A percentile compares a stretch with the other conserved stretches of the same genome.
These are phyloP conservation scores for Narthecium ossifragum DNA, from an alignment of 106 monocot genomes.

Conservation along the genomic window DNA sequence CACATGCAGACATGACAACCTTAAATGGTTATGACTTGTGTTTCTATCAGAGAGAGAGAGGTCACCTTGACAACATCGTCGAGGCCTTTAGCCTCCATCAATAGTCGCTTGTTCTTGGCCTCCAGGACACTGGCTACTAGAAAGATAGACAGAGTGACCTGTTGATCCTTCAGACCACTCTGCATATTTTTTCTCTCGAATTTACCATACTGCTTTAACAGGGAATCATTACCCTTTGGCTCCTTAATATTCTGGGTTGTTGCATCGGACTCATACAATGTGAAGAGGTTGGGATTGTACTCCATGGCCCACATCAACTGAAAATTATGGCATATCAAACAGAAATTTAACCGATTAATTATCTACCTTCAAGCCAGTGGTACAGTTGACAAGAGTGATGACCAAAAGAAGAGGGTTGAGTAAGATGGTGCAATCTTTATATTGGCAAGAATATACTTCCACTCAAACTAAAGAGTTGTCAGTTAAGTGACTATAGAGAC, in stretches of 20 bases:
- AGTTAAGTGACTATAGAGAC: too few relatives aligned
- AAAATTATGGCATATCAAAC: constrained; percentile 15
- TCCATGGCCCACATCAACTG: constrained; percentile 94
- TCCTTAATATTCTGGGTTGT: background rate
- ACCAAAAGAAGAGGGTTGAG: too few relatives aligned
- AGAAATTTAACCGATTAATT: background rate
- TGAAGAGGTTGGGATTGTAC: constrained; percentile 73
- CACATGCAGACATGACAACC: background rate
- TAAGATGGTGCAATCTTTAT: too few relatives aligned
- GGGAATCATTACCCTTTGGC: constrained; percentile 6
- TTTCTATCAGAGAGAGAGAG: constrained; percentile 12
- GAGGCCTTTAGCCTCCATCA: constrained; percentile 72
- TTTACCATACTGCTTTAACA: constrained; percentile 51
- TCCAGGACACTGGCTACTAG: constrained; percentile 75
- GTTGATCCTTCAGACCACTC: constrained; percentile 16
- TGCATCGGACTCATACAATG: constrained; percentile 32
- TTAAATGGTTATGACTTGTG: background rate
- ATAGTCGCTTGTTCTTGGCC: constrained; percentile 44
- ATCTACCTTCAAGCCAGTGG: too few relatives aligned
- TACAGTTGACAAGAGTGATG: too few relatives aligned
- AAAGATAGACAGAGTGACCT: constrained; percentile 52
- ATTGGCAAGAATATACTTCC: too few relatives aligned
- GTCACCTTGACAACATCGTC: constrained; percentile 87
- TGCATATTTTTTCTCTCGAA: constrained; percentile 65
- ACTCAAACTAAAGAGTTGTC: too few relatives aligned